phyloP scores from a whole-genome alignment of 495 filamentous ascomycete species.

The Neurospora tetraspora region DNA sequence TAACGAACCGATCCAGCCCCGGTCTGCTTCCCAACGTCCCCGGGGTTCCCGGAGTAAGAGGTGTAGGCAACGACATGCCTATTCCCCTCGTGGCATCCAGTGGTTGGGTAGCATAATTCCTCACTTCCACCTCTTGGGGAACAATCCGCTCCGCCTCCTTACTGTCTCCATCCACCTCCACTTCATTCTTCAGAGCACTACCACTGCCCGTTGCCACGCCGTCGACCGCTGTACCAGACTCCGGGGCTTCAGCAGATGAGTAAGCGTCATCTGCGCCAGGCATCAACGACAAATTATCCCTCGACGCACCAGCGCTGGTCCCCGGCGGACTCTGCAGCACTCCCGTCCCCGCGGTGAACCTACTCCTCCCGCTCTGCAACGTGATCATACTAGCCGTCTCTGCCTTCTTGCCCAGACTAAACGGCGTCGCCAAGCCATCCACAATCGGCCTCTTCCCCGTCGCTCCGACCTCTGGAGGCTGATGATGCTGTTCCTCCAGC shows the following conservation, averaged over 20 bases:
- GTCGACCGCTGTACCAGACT: no score
- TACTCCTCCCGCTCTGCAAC: conserved; percentile 9
- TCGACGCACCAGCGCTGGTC: conserved; percentile 5
- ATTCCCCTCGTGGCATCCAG: background rate
- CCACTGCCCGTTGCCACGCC: no score
- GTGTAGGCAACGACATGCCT: conserved; percentile 6
- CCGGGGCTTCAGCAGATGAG: background rate
- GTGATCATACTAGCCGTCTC: conserved; percentile 48
- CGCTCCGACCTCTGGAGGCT: conserved; percentile 21
- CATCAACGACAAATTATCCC: background rate
- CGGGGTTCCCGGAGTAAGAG: background rate
- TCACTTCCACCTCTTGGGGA: background rate
- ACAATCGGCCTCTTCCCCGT: conserved; percentile 38
- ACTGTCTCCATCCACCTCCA: background rate
- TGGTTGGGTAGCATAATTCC: background rate
- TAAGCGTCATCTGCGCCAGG: conserved; percentile 11
- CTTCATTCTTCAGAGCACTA: background rate
- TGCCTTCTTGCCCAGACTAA: conserved; percentile 32
- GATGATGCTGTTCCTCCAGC: background rate
- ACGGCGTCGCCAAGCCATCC: conserved; percentile 42
- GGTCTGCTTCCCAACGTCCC: conserved; percentile 15
- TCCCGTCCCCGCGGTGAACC: background rate
- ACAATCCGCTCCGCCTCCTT: background rate
- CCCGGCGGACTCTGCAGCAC: conserved; percentile 14
- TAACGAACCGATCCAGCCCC: conserved; percentile 32